phyloP scores from a whole-genome alignment of 768 basidiomycete genomes.

The Naematelia aurantialba region DNA sequence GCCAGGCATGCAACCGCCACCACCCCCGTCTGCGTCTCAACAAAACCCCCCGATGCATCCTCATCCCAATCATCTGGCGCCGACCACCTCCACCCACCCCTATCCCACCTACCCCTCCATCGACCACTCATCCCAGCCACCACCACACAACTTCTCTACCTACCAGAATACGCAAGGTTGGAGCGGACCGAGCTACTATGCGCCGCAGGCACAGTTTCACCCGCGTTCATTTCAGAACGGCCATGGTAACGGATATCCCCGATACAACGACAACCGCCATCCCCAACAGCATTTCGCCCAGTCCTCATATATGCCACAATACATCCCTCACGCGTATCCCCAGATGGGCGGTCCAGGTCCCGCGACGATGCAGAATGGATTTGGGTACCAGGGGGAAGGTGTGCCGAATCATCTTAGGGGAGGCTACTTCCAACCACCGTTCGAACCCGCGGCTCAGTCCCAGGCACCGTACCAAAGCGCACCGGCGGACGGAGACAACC shows the following conservation, averaged over 20 bases:
- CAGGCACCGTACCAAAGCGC: no score
- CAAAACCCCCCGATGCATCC: no score
- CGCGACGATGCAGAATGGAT: constrained; percentile 39
- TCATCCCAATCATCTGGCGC: no score
- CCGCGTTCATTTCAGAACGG: not conserved
- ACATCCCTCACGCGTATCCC: constrained; percentile 15
- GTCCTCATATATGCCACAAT: constrained; percentile 6
- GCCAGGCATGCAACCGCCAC: no score
- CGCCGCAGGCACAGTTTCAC: not conserved
- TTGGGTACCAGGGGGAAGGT: no score
- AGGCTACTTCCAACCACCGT: constrained; percentile 2
- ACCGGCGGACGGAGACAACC: no score
- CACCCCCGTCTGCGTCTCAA: no score
- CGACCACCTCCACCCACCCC: no score
- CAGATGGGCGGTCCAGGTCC: constrained; percentile 42
- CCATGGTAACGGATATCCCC: not conserved
- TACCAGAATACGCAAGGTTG: not conserved
- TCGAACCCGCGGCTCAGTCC: no score
- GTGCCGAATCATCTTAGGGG: no score
- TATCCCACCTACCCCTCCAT: constrained; percentile 14
- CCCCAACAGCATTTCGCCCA: constrained; percentile 1
- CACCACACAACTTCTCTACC: not conserved
- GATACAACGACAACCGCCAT: not conserved
- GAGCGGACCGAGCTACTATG: not conserved
- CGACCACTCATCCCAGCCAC: constrained; percentile 3